phyloP scores from a whole-genome alignment of 2,329 filamentous ascomycete species.

The Parastagonospora nodorum region DNA sequence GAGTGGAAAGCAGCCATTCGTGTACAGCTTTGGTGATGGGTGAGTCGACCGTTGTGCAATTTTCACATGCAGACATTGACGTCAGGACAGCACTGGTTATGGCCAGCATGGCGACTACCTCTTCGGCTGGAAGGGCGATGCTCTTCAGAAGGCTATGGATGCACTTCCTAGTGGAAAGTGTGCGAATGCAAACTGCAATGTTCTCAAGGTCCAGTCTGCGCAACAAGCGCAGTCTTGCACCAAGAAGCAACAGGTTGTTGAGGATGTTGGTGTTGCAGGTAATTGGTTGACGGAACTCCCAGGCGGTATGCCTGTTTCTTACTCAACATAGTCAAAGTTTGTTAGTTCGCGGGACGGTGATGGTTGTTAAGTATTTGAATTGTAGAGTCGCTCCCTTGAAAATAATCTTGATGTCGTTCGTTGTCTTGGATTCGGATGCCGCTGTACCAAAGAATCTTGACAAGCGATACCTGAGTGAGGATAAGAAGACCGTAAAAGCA shows the following conservation, averaged over 20 bases:
- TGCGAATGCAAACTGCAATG: slow-evolving; percentile 35
- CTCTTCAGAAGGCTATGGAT: slow-evolving; percentile 24
- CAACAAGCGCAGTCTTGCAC: slow-evolving; percentile 31
- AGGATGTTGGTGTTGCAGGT: slow-evolving; percentile 47
- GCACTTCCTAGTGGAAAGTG: slow-evolving; percentile 31
- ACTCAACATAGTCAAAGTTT: slow-evolving; percentile 2
- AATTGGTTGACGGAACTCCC: slow-evolving; percentile 37
- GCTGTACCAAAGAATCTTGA: not conserved
- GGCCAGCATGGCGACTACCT: slow-evolving; percentile 32
- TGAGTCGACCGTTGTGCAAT: slow-evolving; percentile 23
- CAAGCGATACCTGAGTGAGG: too few relatives aligned
- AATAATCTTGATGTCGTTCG: too few relatives aligned
- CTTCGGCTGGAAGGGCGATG: slow-evolving; percentile 26
- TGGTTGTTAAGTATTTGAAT: too few relatives aligned
- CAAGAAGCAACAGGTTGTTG: slow-evolving; percentile 53
- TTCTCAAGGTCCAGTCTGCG: slow-evolving; percentile 36
- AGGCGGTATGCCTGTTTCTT: slow-evolving; percentile 29
- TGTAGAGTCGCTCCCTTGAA: not conserved
- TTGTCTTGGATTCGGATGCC: too few relatives aligned
- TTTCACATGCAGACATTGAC: slow-evolving; percentile 2
- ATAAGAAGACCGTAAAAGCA: too few relatives aligned
- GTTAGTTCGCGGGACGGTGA: not conserved
- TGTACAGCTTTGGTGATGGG: slow-evolving; percentile 47
- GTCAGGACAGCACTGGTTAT: slow-evolving; percentile 17
- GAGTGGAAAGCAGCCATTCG: slow-evolving; percentile 33